Base-by-base conservation (phyloP, 768 basidiomycete species). In the Auriscalpium microsporum region DNA sequence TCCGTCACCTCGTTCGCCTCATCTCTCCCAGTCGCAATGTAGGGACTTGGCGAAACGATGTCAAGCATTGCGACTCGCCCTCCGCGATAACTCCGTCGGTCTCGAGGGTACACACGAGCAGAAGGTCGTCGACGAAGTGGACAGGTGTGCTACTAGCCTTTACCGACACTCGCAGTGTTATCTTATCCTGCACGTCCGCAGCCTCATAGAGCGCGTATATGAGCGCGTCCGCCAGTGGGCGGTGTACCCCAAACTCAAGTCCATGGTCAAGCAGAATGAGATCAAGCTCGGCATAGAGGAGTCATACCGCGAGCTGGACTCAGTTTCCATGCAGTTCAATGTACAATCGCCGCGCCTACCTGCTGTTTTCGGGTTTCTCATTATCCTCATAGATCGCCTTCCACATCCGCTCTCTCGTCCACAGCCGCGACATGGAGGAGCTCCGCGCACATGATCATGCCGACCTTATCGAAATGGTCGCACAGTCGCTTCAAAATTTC, bases 101-200 rank as follows among this genome's bases (percentile, higher is more conserved):
- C 48, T 61, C 14, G 60, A 50, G 42, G 55, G 59, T 14, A 54
- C 58, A 35, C 28, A 36, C 4, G 59, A 59, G 14, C 60, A 57
- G 13, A 55, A 56, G 23, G 60, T 48, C 14, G 47, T 50, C 6
- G 60, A 61, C 50, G 60, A 60, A 17, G 60, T 60, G 16, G 58
- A 61, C 50, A 48, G 37, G 60, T 61, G 48, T 44, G 34, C 28
- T 28, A 28, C 28, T 28, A 28, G 28, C 28, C 4, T 28, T 7
- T 34, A 1, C 4, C 6, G n/a, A 50, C n/a, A 13, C 16, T n/a
- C 8, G 37, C 16, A 23, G 34, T 7, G 28, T 45, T 9, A 7
- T 19, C 33, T 23, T 10, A 50, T 50, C 17, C n/a, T 16, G 23
- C 16, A 10, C 14, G 3, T 28, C 33, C n/a, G 10, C 8, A 61